Conservation (phyloP, 2,329 filamentous ascomycete species). For the Sordariomycetes sp. region DNA sequence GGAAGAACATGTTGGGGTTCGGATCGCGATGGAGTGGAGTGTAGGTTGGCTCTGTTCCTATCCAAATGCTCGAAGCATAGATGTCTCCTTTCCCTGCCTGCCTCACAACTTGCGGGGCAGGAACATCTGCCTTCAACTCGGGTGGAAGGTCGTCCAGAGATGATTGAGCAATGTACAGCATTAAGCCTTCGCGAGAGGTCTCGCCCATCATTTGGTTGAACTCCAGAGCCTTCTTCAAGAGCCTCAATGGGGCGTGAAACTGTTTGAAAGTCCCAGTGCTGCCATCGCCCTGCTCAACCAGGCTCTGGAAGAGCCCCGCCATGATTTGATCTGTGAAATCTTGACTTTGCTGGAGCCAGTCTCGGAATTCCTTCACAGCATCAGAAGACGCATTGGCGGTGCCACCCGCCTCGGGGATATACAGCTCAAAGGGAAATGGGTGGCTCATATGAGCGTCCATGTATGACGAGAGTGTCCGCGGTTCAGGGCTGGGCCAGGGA, state of each 20-base stretch:
- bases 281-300: too few relatives aligned
- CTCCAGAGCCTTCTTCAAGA: conserved; percentile 51
- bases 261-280: too few relatives aligned
- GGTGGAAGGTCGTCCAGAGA: conserved; percentile 59
- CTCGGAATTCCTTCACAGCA: conserved; percentile 15
- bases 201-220: conserved; percentile 28
- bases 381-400: too few relatives aligned
- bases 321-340: conserved; percentile 19
- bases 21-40: conserved; percentile 89
- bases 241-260: conserved; percentile 50
- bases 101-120: conserved; percentile 54
- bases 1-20: conserved; percentile 87
- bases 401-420: conserved; percentile 13
- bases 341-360: conserved; percentile 15
- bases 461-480: conserved; percentile 14
- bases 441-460: conserved; percentile 19
- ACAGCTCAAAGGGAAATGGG: conserved; percentile 29
- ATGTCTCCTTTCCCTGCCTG: conserved; percentile 67
- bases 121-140: conserved; percentile 54
- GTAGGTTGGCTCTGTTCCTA: conserved; percentile 77
- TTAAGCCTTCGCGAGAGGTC: conserved; percentile 12
- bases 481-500: too few relatives aligned
- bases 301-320: conserved; percentile 19
- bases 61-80: conserved; percentile 83
- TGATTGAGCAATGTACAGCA: conserved; percentile 83